Evolutionary conservation across 805 yeast species (phyloP), one percentile per base, ranked within the genome.

Genomic region (Wickerhamomyces mucosus): DNA sequence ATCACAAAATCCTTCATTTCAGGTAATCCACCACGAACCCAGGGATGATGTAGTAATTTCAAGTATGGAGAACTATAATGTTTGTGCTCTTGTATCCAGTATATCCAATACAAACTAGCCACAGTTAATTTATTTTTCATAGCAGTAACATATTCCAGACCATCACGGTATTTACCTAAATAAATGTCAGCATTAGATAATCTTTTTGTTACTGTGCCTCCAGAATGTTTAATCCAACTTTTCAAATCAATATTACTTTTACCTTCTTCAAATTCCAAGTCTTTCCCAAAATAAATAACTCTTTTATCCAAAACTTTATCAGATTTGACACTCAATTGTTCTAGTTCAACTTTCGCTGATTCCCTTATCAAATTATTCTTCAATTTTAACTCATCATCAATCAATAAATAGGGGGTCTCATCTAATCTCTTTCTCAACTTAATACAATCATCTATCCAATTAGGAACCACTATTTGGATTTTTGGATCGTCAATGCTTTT

Each of bases 51-150:
- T 5, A 85, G 63, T 13, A 88, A 52, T 39, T 69, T 69, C 2
- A 50, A 45, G 7, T 46, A 43, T 0, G 95, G 89, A 4, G 67
- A 48, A 2, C 65, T 59, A 73, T 80, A 79, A 25, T 58, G 51
- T 15, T 65, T 58, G 34, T 69, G 63, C 18, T 72, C 64, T 32
- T 80, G 53, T 67, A 83, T 67, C 57, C 74, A 67, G 45, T 75
- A 80, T 2, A 89, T 50, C 96, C 96, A 88, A 23, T 67, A 63
- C 13, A 83, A 45, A 43, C 76, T 83, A 0, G 89, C 95, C 6
- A 76, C 69, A 7, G 59, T 49, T 19, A 66, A 32, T 1, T 59
- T 52, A 7, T 54, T 47, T 19, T 53, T 47, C 26, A 64, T 53
- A 2, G 84, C 75, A 10, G 46, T 34, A 3, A 56, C 43, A 46